These are phyloP conservation scores for Arthrobotrys pseudoclavata DNA, from an alignment of 2,329 filamentous ascomycete species.

Conservation along the genomic window DNA sequence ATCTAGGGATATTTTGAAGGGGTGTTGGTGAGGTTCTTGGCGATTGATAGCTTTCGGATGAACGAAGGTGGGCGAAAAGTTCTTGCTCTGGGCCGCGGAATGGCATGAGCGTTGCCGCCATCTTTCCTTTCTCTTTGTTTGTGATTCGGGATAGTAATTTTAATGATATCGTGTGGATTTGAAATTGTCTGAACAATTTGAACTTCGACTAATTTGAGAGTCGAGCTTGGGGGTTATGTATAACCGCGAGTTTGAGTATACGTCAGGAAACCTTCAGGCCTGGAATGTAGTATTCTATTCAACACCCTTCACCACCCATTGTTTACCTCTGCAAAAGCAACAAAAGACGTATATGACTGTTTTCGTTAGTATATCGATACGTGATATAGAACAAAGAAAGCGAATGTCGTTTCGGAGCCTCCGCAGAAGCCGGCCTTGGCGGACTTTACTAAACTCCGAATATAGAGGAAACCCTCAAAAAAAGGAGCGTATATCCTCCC, in stretches of 20 bases:
- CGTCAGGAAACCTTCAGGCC: neutral
- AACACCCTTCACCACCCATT: neutral
- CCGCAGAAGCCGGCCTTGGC: slow-evolving; percentile 12
- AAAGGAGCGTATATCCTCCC: slow-evolving; percentile 2
- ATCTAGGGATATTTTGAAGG: slow-evolving; percentile 1
- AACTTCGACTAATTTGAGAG: neutral
- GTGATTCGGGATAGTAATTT: neutral
- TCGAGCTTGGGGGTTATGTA: neutral
- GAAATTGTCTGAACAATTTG: neutral
- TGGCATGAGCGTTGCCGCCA: slow-evolving; percentile 11
- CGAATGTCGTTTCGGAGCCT: slow-evolving; percentile 16
- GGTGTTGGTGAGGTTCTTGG: neutral
- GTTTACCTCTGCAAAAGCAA: neutral
- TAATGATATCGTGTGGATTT: neutral
- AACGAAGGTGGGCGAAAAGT: slow-evolving; percentile 17
- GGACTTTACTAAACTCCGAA: slow-evolving; percentile 23
- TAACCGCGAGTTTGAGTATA: neutral
- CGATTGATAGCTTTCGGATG: slow-evolving; percentile 23
- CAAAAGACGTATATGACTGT: neutral
- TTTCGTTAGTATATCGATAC: neutral
- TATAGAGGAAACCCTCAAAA: neutral
- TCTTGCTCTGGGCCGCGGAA: slow-evolving; percentile 4
- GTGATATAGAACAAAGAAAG: slow-evolving; percentile 26
- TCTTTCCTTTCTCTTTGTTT: neutral
- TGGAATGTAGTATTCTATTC: neutral